Conservation (phyloP, 169 alveolate species). For the Plasmodium inui region DNA sequence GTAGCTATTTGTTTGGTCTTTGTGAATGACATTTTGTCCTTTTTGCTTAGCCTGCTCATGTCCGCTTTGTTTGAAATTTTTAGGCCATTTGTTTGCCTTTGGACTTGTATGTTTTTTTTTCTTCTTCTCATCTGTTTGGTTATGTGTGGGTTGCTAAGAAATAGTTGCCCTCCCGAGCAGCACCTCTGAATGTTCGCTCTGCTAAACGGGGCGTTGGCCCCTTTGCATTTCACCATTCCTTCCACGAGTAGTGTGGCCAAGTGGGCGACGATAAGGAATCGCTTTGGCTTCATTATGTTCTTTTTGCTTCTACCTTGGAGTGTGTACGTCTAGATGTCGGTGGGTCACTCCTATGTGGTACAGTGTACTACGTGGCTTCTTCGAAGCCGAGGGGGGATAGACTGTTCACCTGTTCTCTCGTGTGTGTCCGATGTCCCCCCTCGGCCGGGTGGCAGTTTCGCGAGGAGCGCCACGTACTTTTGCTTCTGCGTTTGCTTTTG, state of each 20-base stretch:
- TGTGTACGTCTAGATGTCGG: not conserved
- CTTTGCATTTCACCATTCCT: constrained; percentile 20
- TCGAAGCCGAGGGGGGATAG: not conserved
- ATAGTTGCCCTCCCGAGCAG: constrained; percentile 25
- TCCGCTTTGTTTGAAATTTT: not conserved
- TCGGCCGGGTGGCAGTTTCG: not conserved
- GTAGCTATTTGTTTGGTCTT: constrained; percentile 86
- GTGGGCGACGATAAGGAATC: constrained; percentile 7
- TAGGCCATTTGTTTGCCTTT: not conserved
- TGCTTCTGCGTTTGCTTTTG: not conserved
- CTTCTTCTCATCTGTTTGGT: constrained; percentile 32
- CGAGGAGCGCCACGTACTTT: not conserved
- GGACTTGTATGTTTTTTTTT: constrained; percentile 7
- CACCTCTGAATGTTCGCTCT: constrained; percentile 3
- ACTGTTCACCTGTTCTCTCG: not conserved
- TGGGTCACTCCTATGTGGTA: not conserved
- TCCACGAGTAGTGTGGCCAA: constrained; percentile 14
- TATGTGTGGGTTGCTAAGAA: constrained; percentile 35
- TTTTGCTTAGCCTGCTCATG: constrained; percentile 8
- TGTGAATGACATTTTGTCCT: constrained; percentile 57
- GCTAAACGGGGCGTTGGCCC: not conserved
- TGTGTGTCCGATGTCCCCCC: not conserved
- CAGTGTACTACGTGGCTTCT: not conserved
- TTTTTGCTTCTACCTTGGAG: not conserved
- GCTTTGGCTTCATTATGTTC: constrained; percentile 32